Evolutionary conservation across 208 protist genomes (phyloP).

Genomic region (Trypanosoma lewisi): DNA sequence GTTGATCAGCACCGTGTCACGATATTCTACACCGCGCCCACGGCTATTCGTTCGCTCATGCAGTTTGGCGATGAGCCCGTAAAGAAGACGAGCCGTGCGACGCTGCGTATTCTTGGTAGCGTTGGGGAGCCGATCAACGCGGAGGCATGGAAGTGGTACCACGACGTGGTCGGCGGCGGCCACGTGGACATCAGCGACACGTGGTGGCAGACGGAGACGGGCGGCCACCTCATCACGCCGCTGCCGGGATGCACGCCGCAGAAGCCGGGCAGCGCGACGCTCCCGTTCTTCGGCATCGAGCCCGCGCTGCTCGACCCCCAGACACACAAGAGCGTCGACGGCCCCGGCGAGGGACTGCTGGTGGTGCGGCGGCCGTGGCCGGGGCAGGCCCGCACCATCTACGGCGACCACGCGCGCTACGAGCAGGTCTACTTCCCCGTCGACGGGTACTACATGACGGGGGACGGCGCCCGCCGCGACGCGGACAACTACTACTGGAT

Average conservation of each 20-base stretch:
- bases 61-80: conserved; percentile 74
- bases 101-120: conserved; percentile 93
- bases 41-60: conserved; percentile 90
- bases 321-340: conserved; percentile 47
- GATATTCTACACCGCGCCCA: conserved; percentile 98
- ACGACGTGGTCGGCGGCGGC: conserved; percentile 88
- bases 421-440: conserved; percentile 91
- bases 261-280: conserved; percentile 94
- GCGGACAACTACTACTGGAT: conserved; percentile 97
- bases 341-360: conserved; percentile 80
- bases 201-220: conserved; percentile 99
- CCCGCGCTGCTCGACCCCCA: conserved; percentile 86
- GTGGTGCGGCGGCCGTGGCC: conserved; percentile 92
- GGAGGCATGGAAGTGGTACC: conserved; percentile 94
- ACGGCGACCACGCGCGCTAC: conserved; percentile 86
- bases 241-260: conserved; percentile 92
- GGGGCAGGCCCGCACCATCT: conserved; percentile 90
- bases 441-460: conserved; percentile 96
- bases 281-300: conserved; percentile 97
- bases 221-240: conserved; percentile 95
- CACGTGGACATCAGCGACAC: conserved; percentile 95
- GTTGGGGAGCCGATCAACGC: conserved; percentile 98
- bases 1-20: conserved; percentile 94
- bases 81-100: conserved; percentile 63
- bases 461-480: conserved; percentile 95